phyloP scores from a whole-genome alignment of 805 yeast species.

The Grigorovia transvaalensis region DNA sequence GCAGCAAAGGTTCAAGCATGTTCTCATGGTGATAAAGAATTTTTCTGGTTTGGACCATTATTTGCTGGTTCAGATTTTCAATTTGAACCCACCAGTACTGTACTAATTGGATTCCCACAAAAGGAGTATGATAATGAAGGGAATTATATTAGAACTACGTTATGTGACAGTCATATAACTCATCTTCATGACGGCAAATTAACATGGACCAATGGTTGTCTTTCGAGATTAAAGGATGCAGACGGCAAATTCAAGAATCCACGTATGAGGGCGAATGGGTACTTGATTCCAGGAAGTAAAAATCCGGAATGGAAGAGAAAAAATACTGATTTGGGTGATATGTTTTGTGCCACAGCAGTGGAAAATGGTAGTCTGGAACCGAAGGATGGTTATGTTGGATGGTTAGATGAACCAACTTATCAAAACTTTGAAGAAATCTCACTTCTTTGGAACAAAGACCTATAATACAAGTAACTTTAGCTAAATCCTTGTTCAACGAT shows the following conservation, averaged over 20 bases:
- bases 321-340: not conserved
- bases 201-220: constrained; percentile 65
- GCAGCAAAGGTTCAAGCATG: constrained; percentile 21
- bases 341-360: not conserved
- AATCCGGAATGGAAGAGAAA: not conserved
- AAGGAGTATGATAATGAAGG: constrained; percentile 11
- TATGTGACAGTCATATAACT: constrained; percentile 27
- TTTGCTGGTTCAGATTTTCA: constrained; percentile 31
- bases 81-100: constrained; percentile 30
- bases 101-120: constrained; percentile 26
- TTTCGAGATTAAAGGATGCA: constrained; percentile 35
- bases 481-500: too few species aligned
- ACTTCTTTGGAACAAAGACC: not conserved
- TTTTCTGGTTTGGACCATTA: constrained; percentile 61
- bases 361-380: not conserved
- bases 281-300: not conserved
- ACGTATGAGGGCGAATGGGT: not conserved
- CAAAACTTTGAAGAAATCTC: not conserved
- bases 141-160: constrained; percentile 8
- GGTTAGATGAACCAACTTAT: not conserved
- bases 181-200: constrained; percentile 19
- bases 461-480: too few species aligned
- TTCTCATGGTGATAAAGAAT: constrained; percentile 71
- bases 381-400: not conserved
- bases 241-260: constrained; percentile 25